phyloP scores from a whole-genome alignment of 768 basidiomycete species.

The Podaxis sp. region DNA sequence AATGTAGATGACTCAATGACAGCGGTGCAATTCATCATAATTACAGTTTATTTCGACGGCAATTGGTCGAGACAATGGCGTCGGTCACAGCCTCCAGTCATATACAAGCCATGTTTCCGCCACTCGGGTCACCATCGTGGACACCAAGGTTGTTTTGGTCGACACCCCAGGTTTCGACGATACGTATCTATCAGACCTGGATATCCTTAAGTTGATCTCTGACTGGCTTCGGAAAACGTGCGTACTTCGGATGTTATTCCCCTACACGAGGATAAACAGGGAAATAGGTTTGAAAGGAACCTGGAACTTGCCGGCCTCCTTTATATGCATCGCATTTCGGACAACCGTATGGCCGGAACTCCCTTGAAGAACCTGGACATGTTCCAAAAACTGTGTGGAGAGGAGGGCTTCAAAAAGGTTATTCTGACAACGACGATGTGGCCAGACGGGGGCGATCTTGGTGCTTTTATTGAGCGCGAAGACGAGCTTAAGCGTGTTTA shows the following conservation, averaged over 20 bases:
- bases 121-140: neutral
- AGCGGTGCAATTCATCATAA: neutral
- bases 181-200: conserved; percentile 21
- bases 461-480: conserved; percentile 1
- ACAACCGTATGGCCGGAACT: conserved; percentile 4
- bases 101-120: conserved; percentile 23
- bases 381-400: conserved; percentile 12
- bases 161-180: conserved; percentile 30
- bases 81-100: conserved; percentile 26
- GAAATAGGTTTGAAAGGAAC: neutral
- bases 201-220: conserved; percentile 26
- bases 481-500: neutral
- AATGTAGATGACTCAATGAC: neutral
- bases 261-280: neutral
- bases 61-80: conserved; percentile 23
- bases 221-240: conserved; percentile 28
- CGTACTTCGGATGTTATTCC: neutral
- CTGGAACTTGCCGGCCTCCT: conserved; percentile 1
- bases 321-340: conserved; percentile 10
- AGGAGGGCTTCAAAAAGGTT: neutral
- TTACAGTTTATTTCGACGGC: neutral
- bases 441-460: neutral
- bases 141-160: conserved; percentile 22
- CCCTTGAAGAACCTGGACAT: neutral
- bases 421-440: conserved; percentile 16